Evolutionary conservation across 768 basidiomycete genomes (phyloP).

Genomic region (Termitomyces sp.): DNA sequence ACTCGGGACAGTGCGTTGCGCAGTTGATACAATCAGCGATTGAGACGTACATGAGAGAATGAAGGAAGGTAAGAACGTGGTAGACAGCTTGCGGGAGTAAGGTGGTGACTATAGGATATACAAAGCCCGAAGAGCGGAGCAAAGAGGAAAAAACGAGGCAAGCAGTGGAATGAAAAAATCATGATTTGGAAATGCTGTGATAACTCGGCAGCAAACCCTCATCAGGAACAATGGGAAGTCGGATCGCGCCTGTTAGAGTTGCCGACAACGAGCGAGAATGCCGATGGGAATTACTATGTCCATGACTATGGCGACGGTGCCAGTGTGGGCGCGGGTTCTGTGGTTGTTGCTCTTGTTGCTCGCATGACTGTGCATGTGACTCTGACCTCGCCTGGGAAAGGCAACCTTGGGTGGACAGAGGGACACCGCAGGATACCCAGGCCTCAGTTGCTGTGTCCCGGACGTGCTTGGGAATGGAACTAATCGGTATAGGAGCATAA

Average conservation of each 20-base stretch:
- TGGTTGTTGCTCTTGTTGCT: constrained; percentile 21
- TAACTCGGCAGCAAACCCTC: constrained; percentile 39
- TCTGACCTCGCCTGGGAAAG: constrained; percentile 18
- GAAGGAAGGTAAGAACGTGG: neutral
- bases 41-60: neutral
- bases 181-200: constrained; percentile 16
- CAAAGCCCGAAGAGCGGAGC: neutral
- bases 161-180: neutral
- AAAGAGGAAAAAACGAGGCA: neutral
- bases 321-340: constrained; percentile 16
- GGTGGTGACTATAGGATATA: constrained; percentile 7
- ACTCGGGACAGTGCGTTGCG: neutral
- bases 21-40: neutral
- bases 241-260: constrained; percentile 33
- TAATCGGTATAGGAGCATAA: constrained; percentile 68
- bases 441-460: constrained; percentile 58
- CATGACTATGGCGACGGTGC: constrained; percentile 26
- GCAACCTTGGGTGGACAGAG: constrained; percentile 9
- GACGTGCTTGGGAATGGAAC: constrained; percentile 45
- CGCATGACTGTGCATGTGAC: constrained; percentile 11
- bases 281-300: constrained; percentile 18
- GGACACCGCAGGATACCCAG: constrained; percentile 45
- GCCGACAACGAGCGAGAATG: constrained; percentile 19
- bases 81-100: neutral
- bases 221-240: constrained; percentile 38